Percentiles rank a stretch among this genome's conserved stretches.
Conservation (phyloP, 768 basidiomycete species). For the Tremella yokohamensis region DNA sequence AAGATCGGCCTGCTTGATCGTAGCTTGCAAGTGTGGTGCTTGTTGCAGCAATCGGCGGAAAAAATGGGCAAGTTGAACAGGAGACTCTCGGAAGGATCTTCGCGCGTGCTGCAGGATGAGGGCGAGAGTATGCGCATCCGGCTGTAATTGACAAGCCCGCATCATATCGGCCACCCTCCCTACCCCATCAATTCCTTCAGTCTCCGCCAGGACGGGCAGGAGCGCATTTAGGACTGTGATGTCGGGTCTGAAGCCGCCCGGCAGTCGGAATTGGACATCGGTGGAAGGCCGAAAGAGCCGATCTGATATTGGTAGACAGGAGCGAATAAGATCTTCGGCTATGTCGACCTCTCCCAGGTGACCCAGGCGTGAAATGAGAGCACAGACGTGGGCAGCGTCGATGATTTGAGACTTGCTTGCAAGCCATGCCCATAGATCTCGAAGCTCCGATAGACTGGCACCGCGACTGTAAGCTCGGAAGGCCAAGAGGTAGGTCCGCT, state of each 20-base stretch:
- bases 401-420: neutral
- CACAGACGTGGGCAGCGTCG: no score
- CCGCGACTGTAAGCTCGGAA: neutral
- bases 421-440: neutral
- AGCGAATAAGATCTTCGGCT: no score
- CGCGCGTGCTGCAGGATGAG: conserved; percentile 22
- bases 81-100: neutral
- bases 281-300: no score
- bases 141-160: neutral
- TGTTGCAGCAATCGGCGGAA: conserved; percentile 8
- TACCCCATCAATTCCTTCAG: neutral
- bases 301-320: no score
- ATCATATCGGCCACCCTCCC: neutral
- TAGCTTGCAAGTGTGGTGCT: conserved; percentile 9
- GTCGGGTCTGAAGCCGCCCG: conserved; percentile 3
- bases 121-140: conserved; percentile 21
- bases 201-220: neutral
- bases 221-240: conserved; percentile 13
- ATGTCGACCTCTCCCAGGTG: no score
- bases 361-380: no score
- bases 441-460: neutral
- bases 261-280: no score
- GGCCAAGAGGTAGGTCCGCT: neutral
- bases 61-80: conserved; percentile 17
- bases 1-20: conserved; percentile 16